Percentiles rank a stretch among this genome's conserved stretches.
Conservation (phyloP, 768 basidiomycete genomes). For the Phylloporus sp. region DNA sequence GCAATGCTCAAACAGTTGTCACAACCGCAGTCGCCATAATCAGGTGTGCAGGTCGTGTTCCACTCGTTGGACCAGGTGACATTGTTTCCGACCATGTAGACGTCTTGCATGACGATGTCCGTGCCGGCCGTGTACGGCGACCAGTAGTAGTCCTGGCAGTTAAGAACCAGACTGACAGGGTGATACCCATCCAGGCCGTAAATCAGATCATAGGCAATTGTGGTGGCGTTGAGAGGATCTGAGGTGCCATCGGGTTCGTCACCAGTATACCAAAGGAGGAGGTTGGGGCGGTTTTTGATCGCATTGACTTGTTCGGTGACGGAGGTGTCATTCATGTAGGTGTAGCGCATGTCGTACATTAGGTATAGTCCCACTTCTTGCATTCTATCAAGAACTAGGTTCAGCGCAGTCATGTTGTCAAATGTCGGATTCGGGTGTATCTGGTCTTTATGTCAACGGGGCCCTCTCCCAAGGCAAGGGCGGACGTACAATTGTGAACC, state of each 20-base stretch:
- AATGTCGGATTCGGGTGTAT: slow-evolving; percentile 72
- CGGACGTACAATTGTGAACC: slow-evolving; percentile 32
- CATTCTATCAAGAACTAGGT: slow-evolving; percentile 63
- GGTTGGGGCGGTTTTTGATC: slow-evolving; percentile 63
- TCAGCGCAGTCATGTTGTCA: slow-evolving; percentile 53
- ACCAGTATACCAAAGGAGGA: slow-evolving; percentile 70
- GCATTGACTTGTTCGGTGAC: slow-evolving; percentile 66
- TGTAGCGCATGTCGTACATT: slow-evolving; percentile 81
- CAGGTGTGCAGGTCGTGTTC: slow-evolving; percentile 57
- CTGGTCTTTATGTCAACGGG: slow-evolving; percentile 25
- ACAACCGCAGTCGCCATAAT: slow-evolving; percentile 73
- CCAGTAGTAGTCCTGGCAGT: slow-evolving; percentile 67
- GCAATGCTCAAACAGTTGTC: slow-evolving; percentile 50
- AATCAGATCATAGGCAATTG: slow-evolving; percentile 51
- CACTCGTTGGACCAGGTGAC: slow-evolving; percentile 59
- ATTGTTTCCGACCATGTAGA: slow-evolving; percentile 49
- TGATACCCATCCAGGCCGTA: slow-evolving; percentile 63
- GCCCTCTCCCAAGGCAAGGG: no score
- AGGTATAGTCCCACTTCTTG: slow-evolving; percentile 66
- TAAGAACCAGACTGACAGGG: slow-evolving; percentile 61
- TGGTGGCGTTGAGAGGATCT: slow-evolving; percentile 58
- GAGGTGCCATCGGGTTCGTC: slow-evolving; percentile 73
- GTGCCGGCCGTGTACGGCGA: slow-evolving; percentile 54
- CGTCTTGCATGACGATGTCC: slow-evolving; percentile 70
- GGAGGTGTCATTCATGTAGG: slow-evolving; percentile 60